Evolutionary conservation across 306 rosid genomes (phyloP), one percentile per base, ranked within the genome.

Genomic region (Acacia acuminata): DNA sequence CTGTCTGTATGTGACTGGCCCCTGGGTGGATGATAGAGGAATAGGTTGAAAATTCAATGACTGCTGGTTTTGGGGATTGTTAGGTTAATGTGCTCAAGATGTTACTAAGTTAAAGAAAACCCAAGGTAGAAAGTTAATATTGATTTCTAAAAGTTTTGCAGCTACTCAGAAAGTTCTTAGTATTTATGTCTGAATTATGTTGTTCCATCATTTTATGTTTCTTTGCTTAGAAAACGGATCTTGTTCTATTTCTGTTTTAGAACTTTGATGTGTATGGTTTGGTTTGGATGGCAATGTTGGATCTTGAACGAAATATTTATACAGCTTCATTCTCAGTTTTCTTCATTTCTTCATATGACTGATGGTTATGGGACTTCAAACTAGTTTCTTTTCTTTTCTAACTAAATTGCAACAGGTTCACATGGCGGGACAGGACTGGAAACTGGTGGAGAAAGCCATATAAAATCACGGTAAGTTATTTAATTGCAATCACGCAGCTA

Each of bases 391-490:
- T 80, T 68, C n/a, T 15, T 77, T 84, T 73, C 66, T 20, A 72
- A 70, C 74, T 60, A 77, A 84, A 81, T 66, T 76, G 77, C 58
- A 68, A 55, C 92, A 93, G 98, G 86, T 61, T 85, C 88, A 53
- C 3, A 72, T 73, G 88, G 85, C 56, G 70, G 85, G 42, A 72
- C 20, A 64, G 58, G 83, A 40, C 81, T 65, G 79, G 84, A 77
- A 79, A 78, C 69, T 71, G 86, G 78, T 74, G 82, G 80, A 75
- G 84, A 82, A 86, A 89, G 81, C 84, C 38, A 83, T 81, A 40
- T 51, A 55, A 90, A 87, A 81, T 72, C 86, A 66, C n/a, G 75
- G 99, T 93, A 70, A 82, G 90, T 82, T 68, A 20, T 36, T 84
- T 42, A 70, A 58, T 81, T 71, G 72, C 78, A 73, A 43, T 73